phyloP scores from a whole-genome alignment of 768 basidiomycete genomes.

The Rhizopogon vinicolor region DNA sequence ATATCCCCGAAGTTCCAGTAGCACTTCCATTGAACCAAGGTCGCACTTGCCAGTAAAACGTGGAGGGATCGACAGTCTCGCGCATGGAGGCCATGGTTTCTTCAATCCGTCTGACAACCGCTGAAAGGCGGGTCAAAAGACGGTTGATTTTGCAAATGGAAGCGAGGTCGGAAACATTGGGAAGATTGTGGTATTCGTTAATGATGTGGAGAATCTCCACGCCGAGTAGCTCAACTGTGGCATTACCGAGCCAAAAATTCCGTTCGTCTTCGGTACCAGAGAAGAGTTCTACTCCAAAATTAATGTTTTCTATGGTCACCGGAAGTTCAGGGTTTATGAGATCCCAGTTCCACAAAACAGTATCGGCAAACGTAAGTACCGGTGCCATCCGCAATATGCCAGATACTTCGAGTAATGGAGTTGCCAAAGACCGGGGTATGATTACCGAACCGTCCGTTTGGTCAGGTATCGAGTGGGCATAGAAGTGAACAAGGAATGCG shows the following conservation, averaged over 20 bases:
- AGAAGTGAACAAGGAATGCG: conserved; percentile 87
- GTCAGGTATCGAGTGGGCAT: conserved; percentile 72
- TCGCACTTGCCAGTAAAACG: conserved; percentile 86
- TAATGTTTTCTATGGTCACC: conserved; percentile 69
- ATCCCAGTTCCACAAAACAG: conserved; percentile 91
- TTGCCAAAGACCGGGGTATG: conserved; percentile 72
- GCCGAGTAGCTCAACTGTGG: conserved; percentile 80
- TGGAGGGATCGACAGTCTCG: conserved; percentile 71
- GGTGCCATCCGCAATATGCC: conserved; percentile 81
- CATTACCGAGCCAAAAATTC: conserved; percentile 84
- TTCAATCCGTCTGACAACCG: conserved; percentile 70
- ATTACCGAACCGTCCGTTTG: conserved; percentile 35
- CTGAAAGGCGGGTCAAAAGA: conserved; percentile 65
- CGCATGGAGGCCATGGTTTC: conserved; percentile 66
- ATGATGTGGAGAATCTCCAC: conserved; percentile 84
- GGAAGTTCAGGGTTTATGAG: conserved; percentile 53
- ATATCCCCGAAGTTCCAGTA: conserved; percentile 42
- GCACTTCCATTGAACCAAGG: conserved; percentile 91
- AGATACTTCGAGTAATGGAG: conserved; percentile 78
- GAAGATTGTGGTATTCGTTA: conserved; percentile 78
- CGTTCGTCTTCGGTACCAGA: conserved; percentile 82
- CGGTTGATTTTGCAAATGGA: conserved; percentile 63
- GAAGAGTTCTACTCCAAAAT: conserved; percentile 60
- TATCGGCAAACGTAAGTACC: conserved; percentile 92
- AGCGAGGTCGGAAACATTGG: conserved; percentile 58